These are phyloP conservation scores for Graphium sp. DNA, from an alignment of 2,329 filamentous ascomycete genomes.

Conservation along the genomic window DNA sequence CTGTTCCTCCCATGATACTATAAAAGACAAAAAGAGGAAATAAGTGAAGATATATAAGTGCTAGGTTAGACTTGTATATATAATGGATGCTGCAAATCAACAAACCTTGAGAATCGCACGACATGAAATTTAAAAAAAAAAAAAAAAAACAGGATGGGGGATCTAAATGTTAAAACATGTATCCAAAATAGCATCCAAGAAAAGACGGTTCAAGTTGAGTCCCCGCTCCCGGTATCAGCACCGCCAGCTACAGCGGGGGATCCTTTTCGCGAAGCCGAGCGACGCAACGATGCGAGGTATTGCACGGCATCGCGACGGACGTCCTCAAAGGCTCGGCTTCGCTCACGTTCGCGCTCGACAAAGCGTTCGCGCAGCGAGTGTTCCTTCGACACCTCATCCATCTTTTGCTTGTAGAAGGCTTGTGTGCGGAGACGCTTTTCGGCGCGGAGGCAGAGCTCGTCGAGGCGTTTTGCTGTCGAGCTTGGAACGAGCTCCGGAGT, in stretches of 20 bases:
- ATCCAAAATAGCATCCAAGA: too few species aligned
- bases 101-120: too few species aligned
- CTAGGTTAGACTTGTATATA: too few species aligned
- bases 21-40: too few species aligned
- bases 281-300: conserved; percentile 16
- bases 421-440: conserved; percentile 24
- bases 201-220: too few species aligned
- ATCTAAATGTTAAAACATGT: background rate
- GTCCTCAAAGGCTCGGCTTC: conserved; percentile 30
- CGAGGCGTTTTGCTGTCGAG: conserved; percentile 19
- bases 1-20: too few species aligned
- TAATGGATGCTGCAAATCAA: too few species aligned
- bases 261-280: conserved; percentile 11
- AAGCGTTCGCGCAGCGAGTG: conserved; percentile 20
- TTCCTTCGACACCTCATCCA: conserved; percentile 26
- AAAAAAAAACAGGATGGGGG: background rate
- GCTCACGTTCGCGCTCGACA: conserved; percentile 27
- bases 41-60: too few species aligned
- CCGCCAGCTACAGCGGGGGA: conserved; percentile 12
- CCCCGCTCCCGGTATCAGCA: background rate
- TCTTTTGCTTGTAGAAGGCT: conserved; percentile 20
- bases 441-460: conserved; percentile 26
- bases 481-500: conserved; percentile 2
- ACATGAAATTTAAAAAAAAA: background rate
- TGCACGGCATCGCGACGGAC: conserved; percentile 26